Evolutionary conservation across 306 rosid species (phyloP).

Genomic region (Rosa lucieae): DNA sequence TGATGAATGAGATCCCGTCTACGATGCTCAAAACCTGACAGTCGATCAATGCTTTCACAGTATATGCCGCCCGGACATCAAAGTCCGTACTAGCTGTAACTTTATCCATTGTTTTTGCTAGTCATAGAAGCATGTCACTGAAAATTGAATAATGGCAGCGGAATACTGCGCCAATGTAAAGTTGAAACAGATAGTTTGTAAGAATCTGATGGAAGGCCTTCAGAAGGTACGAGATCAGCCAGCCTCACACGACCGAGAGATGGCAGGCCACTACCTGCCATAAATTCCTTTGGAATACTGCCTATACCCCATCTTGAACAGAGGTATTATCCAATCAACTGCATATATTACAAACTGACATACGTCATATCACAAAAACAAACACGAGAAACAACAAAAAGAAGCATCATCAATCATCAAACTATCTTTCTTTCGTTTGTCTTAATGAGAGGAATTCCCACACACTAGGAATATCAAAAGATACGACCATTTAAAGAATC

Average conservation of each 20-base stretch:
- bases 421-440: background rate
- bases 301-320: conserved; percentile 26
- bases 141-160: conserved; percentile 91
- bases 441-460: background rate
- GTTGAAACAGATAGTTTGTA: conserved; percentile 79
- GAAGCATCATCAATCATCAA: background rate
- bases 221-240: conserved; percentile 72
- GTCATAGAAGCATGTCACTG: conserved; percentile 19
- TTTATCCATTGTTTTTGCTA: too few species aligned
- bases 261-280: conserved; percentile 89
- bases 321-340: conserved; percentile 21
- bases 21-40: too few species aligned
- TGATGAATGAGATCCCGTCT: too few species aligned
- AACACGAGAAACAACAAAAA: background rate
- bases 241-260: conserved; percentile 91
- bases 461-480: background rate
- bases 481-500: background rate
- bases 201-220: conserved; percentile 84
- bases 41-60: too few species aligned
- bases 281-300: conserved; percentile 41
- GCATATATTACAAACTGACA: conserved; percentile 19
- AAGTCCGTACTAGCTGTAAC: too few species aligned
- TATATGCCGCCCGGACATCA: too few species aligned
- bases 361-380: conserved; percentile 7
- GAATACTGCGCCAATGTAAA: conserved; percentile 86